Base-by-base conservation (phyloP, 1,139 yeast genomes). In the Lodderomyces theae region DNA sequence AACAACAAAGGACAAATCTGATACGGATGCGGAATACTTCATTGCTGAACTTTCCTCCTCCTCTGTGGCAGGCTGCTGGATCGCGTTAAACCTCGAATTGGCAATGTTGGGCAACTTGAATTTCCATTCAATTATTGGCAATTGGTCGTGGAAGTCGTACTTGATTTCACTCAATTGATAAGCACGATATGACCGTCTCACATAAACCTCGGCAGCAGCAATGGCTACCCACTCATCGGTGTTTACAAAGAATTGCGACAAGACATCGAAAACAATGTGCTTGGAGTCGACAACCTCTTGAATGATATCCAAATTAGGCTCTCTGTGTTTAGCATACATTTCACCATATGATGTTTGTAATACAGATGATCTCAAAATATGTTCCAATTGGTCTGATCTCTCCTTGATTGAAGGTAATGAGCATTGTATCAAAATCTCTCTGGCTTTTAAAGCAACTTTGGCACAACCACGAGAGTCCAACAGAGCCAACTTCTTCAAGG, bases 141-240 rank as follows among this genome's bases (percentile, higher is more conserved):
- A 66, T 40, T 74, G 70, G 45, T 77, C 78, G 46, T 81, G 77
- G 57, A 70, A 69, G 50, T 76, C 78, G 58, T 87, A 86, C 42
- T 72, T 68, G 43, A 92, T 77, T 47, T 82, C 84, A 42, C 88
- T 86, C 50, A 92, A 82, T 31, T 89, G 84, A 66, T 94, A 94
- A 34, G 97, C 97, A 60, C 97, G 82, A 74, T 90, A 92, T 38
- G 97, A 95, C 62, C 98, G 86, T 65, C 98, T 85, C 44, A 90
- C 83, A 64, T 92, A 92, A 43, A 92, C 95, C 66, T 92, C 97
- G 37, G 95, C 88, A 34, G 98, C 97, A 29, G 98, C 97, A 55
- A 92, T 79, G 4, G 94, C 86, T 47, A 92, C 94, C 77, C 88
- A 86, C 40, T 86, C 86, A 57, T 94, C 97, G 17, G 75, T 57